phyloP scores from a whole-genome alignment of 768 basidiomycete genomes.

The Hirschioporus abietinus region DNA sequence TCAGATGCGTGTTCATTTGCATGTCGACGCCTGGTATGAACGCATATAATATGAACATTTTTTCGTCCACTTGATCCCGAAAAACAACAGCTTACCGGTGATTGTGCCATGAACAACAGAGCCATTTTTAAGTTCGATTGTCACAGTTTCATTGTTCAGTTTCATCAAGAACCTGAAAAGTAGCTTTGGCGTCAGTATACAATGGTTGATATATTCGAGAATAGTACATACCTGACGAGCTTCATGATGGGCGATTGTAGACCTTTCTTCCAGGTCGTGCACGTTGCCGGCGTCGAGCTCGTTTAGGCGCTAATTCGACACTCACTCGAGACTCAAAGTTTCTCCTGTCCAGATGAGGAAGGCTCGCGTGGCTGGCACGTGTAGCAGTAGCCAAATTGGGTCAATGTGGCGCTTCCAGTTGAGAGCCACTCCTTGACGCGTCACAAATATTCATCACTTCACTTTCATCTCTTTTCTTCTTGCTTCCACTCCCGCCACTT shows the following conservation, averaged over 20 bases:
- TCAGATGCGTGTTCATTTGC: conserved; percentile 99
- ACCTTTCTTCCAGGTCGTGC: background rate
- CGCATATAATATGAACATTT: conserved; percentile 8
- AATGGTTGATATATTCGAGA: conserved; percentile 8
- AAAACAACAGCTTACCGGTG: conserved; percentile 58
- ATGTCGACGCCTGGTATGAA: conserved; percentile 81
- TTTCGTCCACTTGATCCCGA: background rate
- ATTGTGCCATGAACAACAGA: conserved; percentile 94
- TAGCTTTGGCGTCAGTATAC: conserved; percentile 5
- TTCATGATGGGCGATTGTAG: conserved; percentile 48
- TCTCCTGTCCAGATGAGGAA: background rate
- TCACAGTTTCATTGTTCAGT: conserved; percentile 98
- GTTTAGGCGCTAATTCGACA: background rate
- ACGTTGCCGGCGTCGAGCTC: conserved; percentile 1
- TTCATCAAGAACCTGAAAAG: conserved; percentile 92
- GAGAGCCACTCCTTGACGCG: background rate
- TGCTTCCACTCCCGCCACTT: too few relatives aligned
- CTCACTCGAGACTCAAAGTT: background rate
- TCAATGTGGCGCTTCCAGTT: background rate
- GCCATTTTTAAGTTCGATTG: conserved; percentile 97
- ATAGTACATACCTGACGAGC: conserved; percentile 63
- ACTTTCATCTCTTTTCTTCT: too few relatives aligned
- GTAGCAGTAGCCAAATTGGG: background rate
- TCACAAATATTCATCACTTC: background rate
- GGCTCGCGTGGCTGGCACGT: background rate